Evolutionary conservation across 495 filamentous ascomycete genomes (phyloP), one percentile per base, ranked within the genome.

Genomic region (Penicillium argentinense): DNA sequence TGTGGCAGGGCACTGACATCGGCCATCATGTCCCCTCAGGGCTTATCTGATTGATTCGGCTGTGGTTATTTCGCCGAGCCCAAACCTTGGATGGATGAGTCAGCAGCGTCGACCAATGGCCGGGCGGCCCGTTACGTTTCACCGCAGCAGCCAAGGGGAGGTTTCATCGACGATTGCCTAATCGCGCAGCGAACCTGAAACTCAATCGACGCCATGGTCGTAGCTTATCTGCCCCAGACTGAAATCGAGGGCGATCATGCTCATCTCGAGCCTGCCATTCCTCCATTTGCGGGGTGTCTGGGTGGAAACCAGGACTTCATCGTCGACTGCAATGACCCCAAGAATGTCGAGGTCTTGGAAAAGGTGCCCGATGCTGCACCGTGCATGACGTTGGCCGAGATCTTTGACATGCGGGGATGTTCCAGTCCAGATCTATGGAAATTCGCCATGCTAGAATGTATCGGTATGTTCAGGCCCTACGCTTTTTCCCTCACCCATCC

Each of bases 271-370:
- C 53, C 52, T 3, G 44, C 28, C 2, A 54, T 56, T 14, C 34
- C 50, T 18, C 68, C 73, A 3, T 79, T 77, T 50, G 72, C 71
- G 1, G 74, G 73, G n/a, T 71, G 75, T 11, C 47, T 77, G 11
- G 74, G 74, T 26, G 74, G 71, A 5, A 76, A 77, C 38, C 72
- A 75, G 47, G 66, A 68, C 37, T 70, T 76, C 44, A 61, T 69
- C 0, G 36, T 76, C 14, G 59, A 69, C 29, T 68, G 64, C 4
- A 52, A 58, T 43, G 68, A 75, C 43, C 60, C 65, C 1, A 52
- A 59, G 12, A 71, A 71, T 39, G 42, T 53, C 0, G 56, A 53
- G 5, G 48, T 72, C 1, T 53, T 74, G 34, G 58, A 65, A 28
- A 60, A 60, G 33, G 49, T 68, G 23, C 75, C 75, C 1, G 74